These are phyloP conservation scores for Lizonia empirigonia DNA, from an alignment of 2,329 filamentous ascomycete genomes.

Conservation along the genomic window DNA sequence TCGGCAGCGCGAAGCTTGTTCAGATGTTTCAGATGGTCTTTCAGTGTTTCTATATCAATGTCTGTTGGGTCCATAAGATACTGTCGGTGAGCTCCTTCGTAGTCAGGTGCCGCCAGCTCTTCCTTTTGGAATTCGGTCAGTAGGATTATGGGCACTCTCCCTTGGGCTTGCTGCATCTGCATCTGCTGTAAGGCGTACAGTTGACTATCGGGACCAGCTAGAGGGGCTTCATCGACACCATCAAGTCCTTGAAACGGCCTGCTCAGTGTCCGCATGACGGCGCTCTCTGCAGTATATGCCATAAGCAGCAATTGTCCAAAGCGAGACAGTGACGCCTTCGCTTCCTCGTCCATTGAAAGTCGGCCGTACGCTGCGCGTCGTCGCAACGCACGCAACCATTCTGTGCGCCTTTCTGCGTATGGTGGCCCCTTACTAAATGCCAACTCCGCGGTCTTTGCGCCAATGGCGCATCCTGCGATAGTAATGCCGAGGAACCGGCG, in stretches of 20 bases:
- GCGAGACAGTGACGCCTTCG: conserved; percentile 20
- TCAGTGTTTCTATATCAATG: conserved; percentile 17
- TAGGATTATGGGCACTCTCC: conserved; percentile 16
- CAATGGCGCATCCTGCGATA: conserved; percentile 23
- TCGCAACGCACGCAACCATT: not conserved
- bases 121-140: conserved; percentile 18
- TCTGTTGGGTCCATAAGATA: conserved; percentile 18
- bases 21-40: conserved; percentile 23
- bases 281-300: conserved; percentile 6
- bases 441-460: conserved; percentile 7
- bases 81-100: conserved; percentile 20
- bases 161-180: conserved; percentile 9
- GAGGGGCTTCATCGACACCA: not conserved
- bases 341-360: conserved; percentile 16
- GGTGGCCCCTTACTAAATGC: conserved; percentile 2
- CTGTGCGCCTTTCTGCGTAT: conserved; percentile 3
- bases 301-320: conserved; percentile 19
- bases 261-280: conserved; percentile 3
- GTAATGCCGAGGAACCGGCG: conserved; percentile 25
- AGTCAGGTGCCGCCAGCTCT: conserved; percentile 26
- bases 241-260: conserved; percentile 3
- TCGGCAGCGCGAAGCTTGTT: conserved; percentile 14
- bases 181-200: not conserved
- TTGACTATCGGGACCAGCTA: not conserved
- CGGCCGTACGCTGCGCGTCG: conserved; percentile 8